Percentiles rank a stretch among this genome's conserved stretches.
phyloP scores from a whole-genome alignment of 345 rosid genomes.

The Boechera stricta region DNA sequence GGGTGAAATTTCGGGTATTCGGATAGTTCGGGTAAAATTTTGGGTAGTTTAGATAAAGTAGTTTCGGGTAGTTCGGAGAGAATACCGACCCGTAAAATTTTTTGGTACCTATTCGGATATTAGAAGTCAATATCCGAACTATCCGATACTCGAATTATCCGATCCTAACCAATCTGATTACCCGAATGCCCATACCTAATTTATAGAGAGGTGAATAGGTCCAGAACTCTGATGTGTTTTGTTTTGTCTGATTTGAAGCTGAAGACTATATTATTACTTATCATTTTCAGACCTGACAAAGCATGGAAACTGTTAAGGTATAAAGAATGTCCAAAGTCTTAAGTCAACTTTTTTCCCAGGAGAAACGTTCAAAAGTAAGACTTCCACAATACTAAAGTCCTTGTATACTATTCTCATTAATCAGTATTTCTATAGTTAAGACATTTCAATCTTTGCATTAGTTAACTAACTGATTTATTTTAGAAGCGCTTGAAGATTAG shows the following conservation, averaged over 20 bases:
- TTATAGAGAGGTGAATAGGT: no score
- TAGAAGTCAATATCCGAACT: no score
- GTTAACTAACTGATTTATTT: background rate
- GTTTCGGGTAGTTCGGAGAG: no score
- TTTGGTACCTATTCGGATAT: no score
- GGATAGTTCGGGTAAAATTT: no score
- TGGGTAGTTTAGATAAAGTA: no score
- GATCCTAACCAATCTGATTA: no score
- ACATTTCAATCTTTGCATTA: background rate
- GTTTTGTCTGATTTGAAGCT: slow-evolving; percentile 21
- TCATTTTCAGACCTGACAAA: slow-evolving; percentile 32
- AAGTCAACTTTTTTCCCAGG: background rate
- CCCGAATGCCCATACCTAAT: no score
- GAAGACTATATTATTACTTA: slow-evolving; percentile 10
- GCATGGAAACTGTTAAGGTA: background rate
- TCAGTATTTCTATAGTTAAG: slow-evolving; percentile 8
- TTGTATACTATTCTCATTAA: slow-evolving; percentile 21
- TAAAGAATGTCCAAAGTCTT: slow-evolving; percentile 14
- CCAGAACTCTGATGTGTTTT: background rate
- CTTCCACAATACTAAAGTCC: slow-evolving; percentile 7
- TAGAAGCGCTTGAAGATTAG: background rate
- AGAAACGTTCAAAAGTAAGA: slow-evolving; percentile 17
- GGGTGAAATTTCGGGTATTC: no score
- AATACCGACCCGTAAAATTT: no score
- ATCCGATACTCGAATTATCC: no score